Conservation (phyloP, 257 asterid species). For the Capsicum baccatum region DNA sequence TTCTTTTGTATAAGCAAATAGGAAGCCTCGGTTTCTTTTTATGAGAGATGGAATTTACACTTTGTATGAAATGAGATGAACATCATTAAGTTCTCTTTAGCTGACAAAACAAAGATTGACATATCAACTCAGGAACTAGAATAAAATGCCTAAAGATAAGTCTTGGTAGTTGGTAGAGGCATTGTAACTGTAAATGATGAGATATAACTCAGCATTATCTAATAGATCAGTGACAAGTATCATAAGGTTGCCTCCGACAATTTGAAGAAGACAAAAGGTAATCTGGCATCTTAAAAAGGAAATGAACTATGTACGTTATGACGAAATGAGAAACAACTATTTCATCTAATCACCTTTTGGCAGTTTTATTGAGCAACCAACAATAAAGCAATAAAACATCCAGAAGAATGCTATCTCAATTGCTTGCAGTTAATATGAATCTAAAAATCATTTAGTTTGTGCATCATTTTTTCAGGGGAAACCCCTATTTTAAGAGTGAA, state of each 20-base stretch:
- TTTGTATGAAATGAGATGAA: conserved; percentile 3
- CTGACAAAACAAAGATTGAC: neutral
- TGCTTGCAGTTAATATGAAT: conserved; percentile 1
- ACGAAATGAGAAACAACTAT: conserved; percentile 7
- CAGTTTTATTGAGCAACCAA: neutral
- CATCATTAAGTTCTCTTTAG: neutral
- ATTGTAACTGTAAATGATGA: neutral
- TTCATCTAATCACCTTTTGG: neutral
- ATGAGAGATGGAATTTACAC: neutral
- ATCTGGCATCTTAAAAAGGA: neutral
- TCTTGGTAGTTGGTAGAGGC: neutral
- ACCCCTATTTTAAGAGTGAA: neutral
- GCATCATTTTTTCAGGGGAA: neutral
- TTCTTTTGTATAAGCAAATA: neutral
- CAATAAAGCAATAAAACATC: neutral
- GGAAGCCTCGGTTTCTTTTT: neutral
- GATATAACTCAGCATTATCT: neutral
- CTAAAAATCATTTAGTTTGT: neutral
- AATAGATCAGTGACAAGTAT: neutral
- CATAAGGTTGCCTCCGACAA: neutral
- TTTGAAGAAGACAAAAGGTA: neutral
- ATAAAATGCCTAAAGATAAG: neutral
- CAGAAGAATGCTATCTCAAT: neutral
- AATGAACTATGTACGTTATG: neutral
- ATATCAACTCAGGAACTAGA: conserved; percentile 8